phyloP scores from a whole-genome alignment of 768 basidiomycete species.

The Sarcomyxa edulis region DNA sequence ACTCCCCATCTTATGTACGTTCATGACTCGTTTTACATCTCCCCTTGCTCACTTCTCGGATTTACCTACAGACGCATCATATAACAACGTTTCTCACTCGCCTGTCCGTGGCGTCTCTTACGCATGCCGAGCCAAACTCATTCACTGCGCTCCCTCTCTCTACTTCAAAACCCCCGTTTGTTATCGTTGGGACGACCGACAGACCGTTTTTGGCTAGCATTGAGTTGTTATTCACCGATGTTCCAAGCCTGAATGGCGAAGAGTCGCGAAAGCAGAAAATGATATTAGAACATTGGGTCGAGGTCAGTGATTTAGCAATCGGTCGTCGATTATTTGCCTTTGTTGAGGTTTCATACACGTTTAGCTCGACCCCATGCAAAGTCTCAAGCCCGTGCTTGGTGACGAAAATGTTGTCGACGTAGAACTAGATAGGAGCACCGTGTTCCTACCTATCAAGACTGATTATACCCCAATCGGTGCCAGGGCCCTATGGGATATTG shows the following conservation, averaged over 20 bases:
- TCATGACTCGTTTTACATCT: not conserved
- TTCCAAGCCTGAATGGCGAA: constrained; percentile 14
- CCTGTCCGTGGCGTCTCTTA: constrained; percentile 27
- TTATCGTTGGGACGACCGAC: constrained; percentile 34
- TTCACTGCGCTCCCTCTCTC: constrained; percentile 12
- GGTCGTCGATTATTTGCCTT: not conserved
- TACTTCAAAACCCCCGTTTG: constrained; percentile 36
- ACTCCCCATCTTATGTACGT: constrained; percentile 47
- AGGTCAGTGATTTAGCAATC: constrained; percentile 24
- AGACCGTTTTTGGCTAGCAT: constrained; percentile 42
- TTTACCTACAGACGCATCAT: constrained; percentile 22
- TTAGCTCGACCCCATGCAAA: constrained; percentile 38
- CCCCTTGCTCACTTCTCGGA: not conserved
- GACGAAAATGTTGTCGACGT: constrained; percentile 50
- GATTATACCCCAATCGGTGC: constrained; percentile 26
- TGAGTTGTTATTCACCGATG: constrained; percentile 37
- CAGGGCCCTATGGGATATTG: constrained; percentile 32
- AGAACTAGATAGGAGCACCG: constrained; percentile 43
- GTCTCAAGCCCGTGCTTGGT: constrained; percentile 26
- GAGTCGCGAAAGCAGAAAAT: constrained; percentile 27
- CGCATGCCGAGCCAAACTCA: constrained; percentile 10
- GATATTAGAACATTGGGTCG: constrained; percentile 50
- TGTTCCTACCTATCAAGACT: constrained; percentile 26
- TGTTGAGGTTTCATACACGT: constrained; percentile 1
- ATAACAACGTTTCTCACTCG: constrained; percentile 39